A percentile compares a stretch with the other conserved stretches of the same genome.
Conservation (phyloP, 2,329 filamentous ascomycete genomes). For the Aspergillus pseudoglaucus region DNA sequence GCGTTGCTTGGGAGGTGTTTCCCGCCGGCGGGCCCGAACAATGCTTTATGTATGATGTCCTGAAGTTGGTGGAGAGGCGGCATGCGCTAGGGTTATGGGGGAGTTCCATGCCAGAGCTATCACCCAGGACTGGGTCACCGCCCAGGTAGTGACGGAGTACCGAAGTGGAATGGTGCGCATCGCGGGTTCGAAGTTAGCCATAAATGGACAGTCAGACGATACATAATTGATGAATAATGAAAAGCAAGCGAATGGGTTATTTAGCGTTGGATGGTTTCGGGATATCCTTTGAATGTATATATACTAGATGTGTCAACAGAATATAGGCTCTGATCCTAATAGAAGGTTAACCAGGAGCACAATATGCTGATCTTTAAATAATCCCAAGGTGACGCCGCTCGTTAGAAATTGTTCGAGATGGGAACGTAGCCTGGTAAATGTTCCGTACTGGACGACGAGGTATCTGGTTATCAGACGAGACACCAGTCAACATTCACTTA, state of each 20-base stretch:
- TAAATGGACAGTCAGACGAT: no score
- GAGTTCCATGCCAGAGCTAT: conserved; percentile 29
- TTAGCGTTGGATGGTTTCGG: background rate
- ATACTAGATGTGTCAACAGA: background rate
- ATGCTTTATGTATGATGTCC: conserved; percentile 25
- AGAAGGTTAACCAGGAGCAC: no score
- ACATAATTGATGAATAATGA: background rate
- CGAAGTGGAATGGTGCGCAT: no score
- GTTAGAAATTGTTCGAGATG: no score
- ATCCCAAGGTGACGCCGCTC: no score
- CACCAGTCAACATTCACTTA: no score
- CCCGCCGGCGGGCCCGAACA: conserved; percentile 27
- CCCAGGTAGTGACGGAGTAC: conserved; percentile 1
- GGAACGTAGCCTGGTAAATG: no score
- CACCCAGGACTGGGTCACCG: conserved; percentile 20
- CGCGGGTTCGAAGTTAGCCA: no score
- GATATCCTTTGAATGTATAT: background rate
- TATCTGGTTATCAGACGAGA: no score
- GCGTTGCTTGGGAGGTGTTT: conserved; percentile 33
- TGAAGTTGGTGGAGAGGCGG: conserved; percentile 28
- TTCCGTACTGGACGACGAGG: no score
- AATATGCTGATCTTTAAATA: no score
- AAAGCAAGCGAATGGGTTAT: background rate
- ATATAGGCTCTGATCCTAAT: background rate
- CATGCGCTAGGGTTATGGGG: conserved; percentile 32